phyloP scores from a whole-genome alignment of 345 rosid species.

The Rhodamnia argentea region DNA sequence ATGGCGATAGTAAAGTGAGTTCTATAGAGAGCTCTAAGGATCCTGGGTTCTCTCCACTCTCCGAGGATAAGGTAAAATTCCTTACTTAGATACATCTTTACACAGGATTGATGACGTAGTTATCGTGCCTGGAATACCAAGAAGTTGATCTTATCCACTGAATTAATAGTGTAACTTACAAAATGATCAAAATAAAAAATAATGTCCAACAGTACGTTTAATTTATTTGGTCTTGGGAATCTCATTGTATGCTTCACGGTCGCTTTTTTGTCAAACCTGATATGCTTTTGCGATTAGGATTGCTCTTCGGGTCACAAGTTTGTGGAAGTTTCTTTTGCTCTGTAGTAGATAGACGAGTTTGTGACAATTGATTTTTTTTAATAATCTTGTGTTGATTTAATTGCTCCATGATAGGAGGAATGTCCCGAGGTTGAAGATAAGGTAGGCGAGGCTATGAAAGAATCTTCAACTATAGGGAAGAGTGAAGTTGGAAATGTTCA shows the following conservation, averaged over 20 bases:
- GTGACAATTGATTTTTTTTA: neutral
- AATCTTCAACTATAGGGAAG: conserved; percentile 25
- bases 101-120: neutral
- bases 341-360: neutral
- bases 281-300: neutral
- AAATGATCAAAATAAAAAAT: neutral
- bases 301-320: neutral
- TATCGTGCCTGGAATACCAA: neutral
- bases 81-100: neutral
- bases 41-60: conserved; percentile 21
- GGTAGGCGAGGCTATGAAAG: conserved; percentile 18
- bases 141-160: neutral
- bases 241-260: neutral
- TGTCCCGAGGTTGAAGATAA: conserved; percentile 5
- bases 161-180: neutral
- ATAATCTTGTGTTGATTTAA: neutral
- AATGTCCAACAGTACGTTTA: neutral
- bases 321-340: neutral
- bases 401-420: conserved; percentile 27
- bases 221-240: neutral
- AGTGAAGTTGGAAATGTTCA: conserved; percentile 22
- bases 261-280: neutral
- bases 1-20: conserved; percentile 14
- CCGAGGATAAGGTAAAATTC: conserved; percentile 37
- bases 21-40: conserved; percentile 16